Evolutionary conservation across 2,329 filamentous ascomycete species (phyloP).

Genomic region (Lasiodiplodia citricola): DNA sequence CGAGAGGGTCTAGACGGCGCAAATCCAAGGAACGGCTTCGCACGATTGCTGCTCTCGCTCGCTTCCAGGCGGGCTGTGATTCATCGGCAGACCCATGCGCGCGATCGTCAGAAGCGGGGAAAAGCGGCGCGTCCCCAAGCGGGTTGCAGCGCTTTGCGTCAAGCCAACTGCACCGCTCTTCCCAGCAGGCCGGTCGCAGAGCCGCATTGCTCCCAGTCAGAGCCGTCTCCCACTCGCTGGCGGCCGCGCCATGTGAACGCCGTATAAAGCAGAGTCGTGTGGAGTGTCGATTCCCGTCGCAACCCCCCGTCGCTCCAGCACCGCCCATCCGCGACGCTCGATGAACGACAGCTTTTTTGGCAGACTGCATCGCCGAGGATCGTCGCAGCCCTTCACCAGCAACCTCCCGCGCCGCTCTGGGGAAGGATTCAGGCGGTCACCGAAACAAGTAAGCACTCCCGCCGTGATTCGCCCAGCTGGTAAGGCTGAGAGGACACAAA

Average conservation of each 20-base stretch:
- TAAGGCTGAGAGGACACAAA: constrained; percentile 21
- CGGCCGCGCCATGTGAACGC: constrained; percentile 20
- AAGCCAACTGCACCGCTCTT: neutral
- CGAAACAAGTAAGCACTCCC: constrained; percentile 26
- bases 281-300: neutral
- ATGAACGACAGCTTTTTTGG: neutral
- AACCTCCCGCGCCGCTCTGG: constrained; percentile 13
- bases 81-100: constrained; percentile 6
- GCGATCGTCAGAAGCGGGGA: constrained; percentile 22
- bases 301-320: neutral
- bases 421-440: constrained; percentile 25
- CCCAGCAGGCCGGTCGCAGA: constrained; percentile 18
- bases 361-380: neutral
- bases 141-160: constrained; percentile 3
- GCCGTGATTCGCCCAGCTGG: constrained; percentile 8
- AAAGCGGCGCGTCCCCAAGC: neutral
- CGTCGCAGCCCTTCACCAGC: constrained; percentile 9
- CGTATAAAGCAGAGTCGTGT: constrained; percentile 18
- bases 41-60: neutral
- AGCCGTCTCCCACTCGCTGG: constrained; percentile 5
- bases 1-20: too few relatives aligned
- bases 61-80: neutral
- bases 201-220: constrained; percentile 25
- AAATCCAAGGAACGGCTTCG: neutral
- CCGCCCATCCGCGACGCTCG: neutral